Percentiles rank a stretch among this genome's conserved stretches.
phyloP scores from a whole-genome alignment of 106 monocot species.

The Dendrobium chrysotoxum region DNA sequence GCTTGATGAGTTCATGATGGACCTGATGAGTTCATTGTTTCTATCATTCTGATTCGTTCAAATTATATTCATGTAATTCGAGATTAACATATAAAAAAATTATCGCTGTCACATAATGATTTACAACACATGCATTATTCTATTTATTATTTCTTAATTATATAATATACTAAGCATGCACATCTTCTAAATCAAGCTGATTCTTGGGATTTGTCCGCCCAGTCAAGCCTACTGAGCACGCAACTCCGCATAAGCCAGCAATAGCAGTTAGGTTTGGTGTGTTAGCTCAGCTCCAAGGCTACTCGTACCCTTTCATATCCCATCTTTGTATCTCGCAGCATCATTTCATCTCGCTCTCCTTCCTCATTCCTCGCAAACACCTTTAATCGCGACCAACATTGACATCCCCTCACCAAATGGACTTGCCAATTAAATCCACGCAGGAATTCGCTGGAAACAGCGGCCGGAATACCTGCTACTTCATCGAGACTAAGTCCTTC shows the following conservation, averaged over 20 bases:
- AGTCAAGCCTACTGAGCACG: too few relatives aligned
- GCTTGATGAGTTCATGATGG: too few relatives aligned
- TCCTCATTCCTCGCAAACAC: not conserved
- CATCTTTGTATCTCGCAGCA: not conserved
- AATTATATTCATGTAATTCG: too few relatives aligned
- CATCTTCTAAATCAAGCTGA: too few relatives aligned
- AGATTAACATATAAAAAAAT: too few relatives aligned
- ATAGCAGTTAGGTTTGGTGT: constrained; percentile 17
- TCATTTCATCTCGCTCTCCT: not conserved
- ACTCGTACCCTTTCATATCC: not conserved
- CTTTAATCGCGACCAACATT: not conserved
- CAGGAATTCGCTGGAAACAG: not conserved
- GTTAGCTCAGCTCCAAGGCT: constrained; percentile 35
- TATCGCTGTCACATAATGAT: too few relatives aligned
- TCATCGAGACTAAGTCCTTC: constrained; percentile 49
- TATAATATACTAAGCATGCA: too few relatives aligned
- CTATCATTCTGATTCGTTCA: too few relatives aligned
- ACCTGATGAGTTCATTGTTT: too few relatives aligned
- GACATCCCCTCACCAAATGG: constrained; percentile 8
- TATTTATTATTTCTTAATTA: too few relatives aligned
- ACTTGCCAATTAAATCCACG: constrained; percentile 2
- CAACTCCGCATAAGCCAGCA: not conserved
- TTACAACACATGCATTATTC: too few relatives aligned
- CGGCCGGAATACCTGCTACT: constrained; percentile 29
- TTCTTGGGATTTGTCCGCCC: too few relatives aligned